Evolutionary conservation across 192 early-diverging fungal genomes (phyloP).

Genomic region (Umbelopsis sp.): DNA sequence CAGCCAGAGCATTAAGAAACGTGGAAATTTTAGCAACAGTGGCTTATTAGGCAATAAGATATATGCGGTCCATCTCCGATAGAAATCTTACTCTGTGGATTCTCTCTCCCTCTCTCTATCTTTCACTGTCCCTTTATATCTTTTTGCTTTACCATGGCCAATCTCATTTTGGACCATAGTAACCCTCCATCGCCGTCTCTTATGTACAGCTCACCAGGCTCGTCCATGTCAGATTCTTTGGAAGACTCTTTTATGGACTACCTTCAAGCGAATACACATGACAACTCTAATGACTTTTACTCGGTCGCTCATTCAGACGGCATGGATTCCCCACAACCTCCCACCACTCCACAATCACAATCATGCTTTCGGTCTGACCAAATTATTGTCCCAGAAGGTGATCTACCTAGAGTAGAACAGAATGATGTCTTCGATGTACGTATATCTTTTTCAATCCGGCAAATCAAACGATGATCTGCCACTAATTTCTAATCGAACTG

Average conservation of each 20-base stretch:
- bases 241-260: constrained; percentile 19
- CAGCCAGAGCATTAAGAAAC: too few relatives aligned
- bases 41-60: background rate
- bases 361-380: constrained; percentile 6
- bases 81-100: background rate
- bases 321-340: constrained; percentile 5
- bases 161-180: constrained; percentile 15
- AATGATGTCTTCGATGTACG: constrained; percentile 13
- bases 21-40: background rate
- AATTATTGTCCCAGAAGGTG: constrained; percentile 9
- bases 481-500: background rate
- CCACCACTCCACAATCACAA: background rate
- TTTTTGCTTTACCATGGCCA: background rate
- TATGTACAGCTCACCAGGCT: constrained; percentile 13
- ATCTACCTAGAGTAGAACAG: background rate
- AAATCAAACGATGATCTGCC: background rate
- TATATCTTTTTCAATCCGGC: background rate
- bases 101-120: background rate
- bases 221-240: constrained; percentile 19
- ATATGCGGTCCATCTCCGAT: background rate
- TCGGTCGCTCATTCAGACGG: constrained; percentile 19
- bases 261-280: constrained; percentile 5
- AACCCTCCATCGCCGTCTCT: constrained; percentile 14
- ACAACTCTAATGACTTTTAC: constrained; percentile 21
- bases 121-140: background rate